phyloP scores from a whole-genome alignment of 768 basidiomycete species.

The Collybiopsis luxurians region DNA sequence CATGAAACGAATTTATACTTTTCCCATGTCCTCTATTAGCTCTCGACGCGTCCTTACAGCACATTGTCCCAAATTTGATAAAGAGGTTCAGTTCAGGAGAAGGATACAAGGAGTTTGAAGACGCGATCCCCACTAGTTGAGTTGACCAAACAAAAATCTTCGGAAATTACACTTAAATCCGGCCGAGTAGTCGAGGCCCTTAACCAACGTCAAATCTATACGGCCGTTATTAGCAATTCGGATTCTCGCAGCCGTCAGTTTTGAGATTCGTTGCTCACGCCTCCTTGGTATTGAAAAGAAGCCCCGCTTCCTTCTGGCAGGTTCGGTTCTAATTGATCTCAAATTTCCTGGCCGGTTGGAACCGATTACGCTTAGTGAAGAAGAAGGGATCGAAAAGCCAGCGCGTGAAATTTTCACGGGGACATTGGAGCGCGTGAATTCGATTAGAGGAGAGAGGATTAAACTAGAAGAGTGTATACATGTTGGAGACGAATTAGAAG shows the following conservation, averaged over 20 bases:
- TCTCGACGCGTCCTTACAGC: slow-evolving; percentile 48
- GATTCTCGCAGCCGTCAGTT: slow-evolving; percentile 9
- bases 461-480: slow-evolving; percentile 52
- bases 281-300: not conserved
- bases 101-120: slow-evolving; percentile 64
- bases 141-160: not conserved
- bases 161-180: not conserved
- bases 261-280: no score
- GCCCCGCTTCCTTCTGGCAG: no score
- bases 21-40: slow-evolving; percentile 30
- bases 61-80: slow-evolving; percentile 63
- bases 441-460: slow-evolving; percentile 21
- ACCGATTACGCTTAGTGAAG: slow-evolving; percentile 68
- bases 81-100: slow-evolving; percentile 64
- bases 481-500: slow-evolving; percentile 70
- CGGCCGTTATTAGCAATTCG: slow-evolving; percentile 6
- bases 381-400: slow-evolving; percentile 70
- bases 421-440: slow-evolving; percentile 34
- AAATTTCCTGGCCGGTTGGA: slow-evolving; percentile 45
- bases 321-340: slow-evolving; percentile 58
- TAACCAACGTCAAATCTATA: not conserved
- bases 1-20: no score
- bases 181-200: not conserved
- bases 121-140: slow-evolving; percentile 43
- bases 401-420: slow-evolving; percentile 53